Evolutionary conservation across 1,139 yeast species (phyloP).

Genomic region (Sugiyamaella neomexicana): DNA sequence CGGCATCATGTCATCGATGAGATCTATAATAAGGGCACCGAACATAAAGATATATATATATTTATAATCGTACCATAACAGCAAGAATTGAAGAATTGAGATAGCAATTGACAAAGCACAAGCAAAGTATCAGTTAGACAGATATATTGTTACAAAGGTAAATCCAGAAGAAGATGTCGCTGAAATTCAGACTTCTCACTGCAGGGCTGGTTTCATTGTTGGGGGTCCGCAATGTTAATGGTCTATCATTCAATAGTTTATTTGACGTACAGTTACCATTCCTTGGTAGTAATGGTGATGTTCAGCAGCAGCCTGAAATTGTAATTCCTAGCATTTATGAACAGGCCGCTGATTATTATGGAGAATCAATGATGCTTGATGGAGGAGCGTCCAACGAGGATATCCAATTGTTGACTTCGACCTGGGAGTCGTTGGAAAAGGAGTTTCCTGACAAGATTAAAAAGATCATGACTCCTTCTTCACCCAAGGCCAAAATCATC

Average conservation of each 20-base stretch:
- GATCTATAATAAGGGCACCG: not conserved
- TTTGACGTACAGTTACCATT: slow-evolving; percentile 12
- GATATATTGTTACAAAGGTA: no score
- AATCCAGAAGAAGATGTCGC: not conserved
- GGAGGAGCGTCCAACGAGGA: slow-evolving; percentile 13
- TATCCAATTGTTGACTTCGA: slow-evolving; percentile 1
- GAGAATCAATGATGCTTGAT: slow-evolving; percentile 12
- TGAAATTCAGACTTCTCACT: not conserved
- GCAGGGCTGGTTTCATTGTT: slow-evolving; percentile 3
- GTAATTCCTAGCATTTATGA: slow-evolving; percentile 12
- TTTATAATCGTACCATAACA: not conserved
- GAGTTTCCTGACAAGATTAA: slow-evolving; percentile 20
- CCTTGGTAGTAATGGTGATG: not conserved
- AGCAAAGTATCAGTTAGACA: no score
- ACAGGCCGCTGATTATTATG: slow-evolving; percentile 22
- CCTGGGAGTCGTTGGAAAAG: slow-evolving; percentile 21
- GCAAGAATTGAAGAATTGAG: not conserved
- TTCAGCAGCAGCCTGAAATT: slow-evolving; percentile 12
- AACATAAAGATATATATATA: no score
- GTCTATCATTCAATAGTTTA: slow-evolving; percentile 7
- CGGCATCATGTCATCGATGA: slow-evolving; percentile 9
- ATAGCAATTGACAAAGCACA: no score
- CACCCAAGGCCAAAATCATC: slow-evolving; percentile 15
- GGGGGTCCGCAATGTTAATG: slow-evolving; percentile 6
- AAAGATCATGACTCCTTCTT: slow-evolving; percentile 15